A percentile compares a stretch with the other conserved stretches of the same genome.
phyloP scores from a whole-genome alignment of 1,284 basidiomycete species.

The Fomitopsis palustris region DNA sequence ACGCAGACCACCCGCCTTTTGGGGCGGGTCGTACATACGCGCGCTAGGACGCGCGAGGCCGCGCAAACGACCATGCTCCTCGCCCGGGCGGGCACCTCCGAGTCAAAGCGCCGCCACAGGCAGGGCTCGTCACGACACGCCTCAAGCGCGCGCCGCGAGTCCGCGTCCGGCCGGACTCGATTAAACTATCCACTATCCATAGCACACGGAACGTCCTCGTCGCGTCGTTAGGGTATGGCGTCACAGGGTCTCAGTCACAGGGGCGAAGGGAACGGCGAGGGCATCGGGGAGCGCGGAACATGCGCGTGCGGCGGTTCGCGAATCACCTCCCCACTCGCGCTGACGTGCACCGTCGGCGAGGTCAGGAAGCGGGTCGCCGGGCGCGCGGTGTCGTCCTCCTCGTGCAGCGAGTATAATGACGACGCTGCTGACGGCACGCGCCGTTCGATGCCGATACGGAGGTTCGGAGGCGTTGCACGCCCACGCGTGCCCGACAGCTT shows the following conservation, averaged over 20 bases:
- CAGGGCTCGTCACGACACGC: neutral
- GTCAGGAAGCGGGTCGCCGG: neutral
- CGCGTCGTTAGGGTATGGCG: neutral
- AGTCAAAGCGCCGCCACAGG: neutral
- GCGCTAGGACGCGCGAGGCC: neutral
- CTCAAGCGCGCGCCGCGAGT: neutral
- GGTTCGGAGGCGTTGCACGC: neutral
- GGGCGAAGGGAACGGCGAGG: constrained; percentile 15
- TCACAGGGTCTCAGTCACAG: neutral
- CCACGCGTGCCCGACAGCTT: neutral
- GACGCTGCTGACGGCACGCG: neutral
- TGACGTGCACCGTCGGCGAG: constrained; percentile 8
- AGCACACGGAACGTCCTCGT: neutral
- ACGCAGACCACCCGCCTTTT: neutral
- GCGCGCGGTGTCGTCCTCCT: neutral
- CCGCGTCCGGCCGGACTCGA: neutral
- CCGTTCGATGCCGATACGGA: neutral
- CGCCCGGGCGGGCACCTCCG: neutral
- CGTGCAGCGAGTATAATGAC: neutral
- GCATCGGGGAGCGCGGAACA: constrained; percentile 23
- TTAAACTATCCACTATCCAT: neutral
- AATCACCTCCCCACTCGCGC: constrained; percentile 11
- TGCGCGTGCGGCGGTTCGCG: constrained; percentile 25
- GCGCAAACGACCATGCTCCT: neutral
- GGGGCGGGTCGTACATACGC: neutral